These are phyloP conservation scores for Tuber indicum DNA, from an alignment of 495 filamentous ascomycete species.

Conservation along the genomic window DNA sequence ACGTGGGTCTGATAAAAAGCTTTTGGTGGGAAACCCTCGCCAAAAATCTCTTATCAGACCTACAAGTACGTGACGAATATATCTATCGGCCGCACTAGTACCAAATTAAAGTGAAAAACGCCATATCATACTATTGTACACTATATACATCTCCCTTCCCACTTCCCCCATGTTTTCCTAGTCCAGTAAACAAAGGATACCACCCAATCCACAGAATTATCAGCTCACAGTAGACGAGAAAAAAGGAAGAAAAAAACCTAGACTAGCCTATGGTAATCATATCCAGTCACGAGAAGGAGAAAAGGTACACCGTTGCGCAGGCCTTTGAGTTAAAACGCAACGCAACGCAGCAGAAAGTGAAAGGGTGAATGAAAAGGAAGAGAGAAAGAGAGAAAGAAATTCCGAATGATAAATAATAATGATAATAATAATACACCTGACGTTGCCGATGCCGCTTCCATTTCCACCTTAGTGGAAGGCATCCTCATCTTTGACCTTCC, in stretches of 20 bases:
- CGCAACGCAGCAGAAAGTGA: constrained; percentile 1
- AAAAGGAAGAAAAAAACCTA: not conserved
- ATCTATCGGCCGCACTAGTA: no score
- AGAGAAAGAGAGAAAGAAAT: constrained; percentile 6
- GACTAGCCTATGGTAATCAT: not conserved
- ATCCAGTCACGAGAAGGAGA: constrained; percentile 6
- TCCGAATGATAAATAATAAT: constrained; percentile 9
- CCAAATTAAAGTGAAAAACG: not conserved
- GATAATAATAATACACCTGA: constrained; percentile 27
- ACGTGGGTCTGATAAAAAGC: no score
- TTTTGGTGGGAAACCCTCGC: no score
- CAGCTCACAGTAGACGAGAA: not conserved
- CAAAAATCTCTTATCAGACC: no score
- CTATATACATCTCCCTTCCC: constrained; percentile 1
- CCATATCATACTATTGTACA: not conserved
- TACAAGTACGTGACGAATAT: no score
- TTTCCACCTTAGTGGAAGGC: constrained; percentile 13
- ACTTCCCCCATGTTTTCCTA: not conserved
- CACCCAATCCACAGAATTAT: not conserved
- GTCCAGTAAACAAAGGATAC: not conserved
- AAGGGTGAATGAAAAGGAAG: not conserved
- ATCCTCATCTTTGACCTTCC: constrained; percentile 36
- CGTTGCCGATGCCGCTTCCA: not conserved
- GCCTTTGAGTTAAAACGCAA: not conserved
- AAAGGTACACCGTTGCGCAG: not conserved